A percentile compares a stretch with the other conserved stretches of the same genome.
phyloP scores from a whole-genome alignment of 495 filamentous ascomycete species.

The Penicillium chermesinum region DNA sequence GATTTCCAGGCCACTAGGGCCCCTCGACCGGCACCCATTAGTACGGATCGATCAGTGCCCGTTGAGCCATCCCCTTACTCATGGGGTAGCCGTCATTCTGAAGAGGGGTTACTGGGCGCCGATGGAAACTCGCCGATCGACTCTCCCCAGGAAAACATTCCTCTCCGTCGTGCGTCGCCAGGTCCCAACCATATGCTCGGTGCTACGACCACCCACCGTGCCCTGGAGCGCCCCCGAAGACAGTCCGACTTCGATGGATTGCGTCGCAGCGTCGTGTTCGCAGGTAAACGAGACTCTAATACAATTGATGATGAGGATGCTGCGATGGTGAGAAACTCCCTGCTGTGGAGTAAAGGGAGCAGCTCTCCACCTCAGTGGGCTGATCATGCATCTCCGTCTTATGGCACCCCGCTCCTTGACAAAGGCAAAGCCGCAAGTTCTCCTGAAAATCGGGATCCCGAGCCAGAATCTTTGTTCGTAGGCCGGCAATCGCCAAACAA shows the following conservation, averaged over 20 bases:
- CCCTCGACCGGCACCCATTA: constrained; percentile 49
- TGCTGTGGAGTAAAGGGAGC: constrained; percentile 37
- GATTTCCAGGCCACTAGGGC: constrained; percentile 17
- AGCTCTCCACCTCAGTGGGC: constrained; percentile 29
- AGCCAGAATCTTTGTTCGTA: constrained; percentile 17
- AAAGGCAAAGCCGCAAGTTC: constrained; percentile 17
- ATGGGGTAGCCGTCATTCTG: constrained; percentile 62
- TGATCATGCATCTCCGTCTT: constrained; percentile 22
- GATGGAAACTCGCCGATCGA: constrained; percentile 5
- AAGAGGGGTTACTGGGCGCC: constrained; percentile 53
- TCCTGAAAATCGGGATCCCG: constrained; percentile 9
- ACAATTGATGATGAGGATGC: constrained; percentile 64
- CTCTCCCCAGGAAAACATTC: constrained; percentile 9
- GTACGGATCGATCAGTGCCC: constrained; percentile 50
- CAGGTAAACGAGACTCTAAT: constrained; percentile 40
- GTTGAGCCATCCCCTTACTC: constrained; percentile 60
- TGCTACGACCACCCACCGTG: constrained; percentile 35
- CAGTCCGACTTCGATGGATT: constrained; percentile 33
- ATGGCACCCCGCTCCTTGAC: constrained; percentile 48
- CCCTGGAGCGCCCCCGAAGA: constrained; percentile 26
- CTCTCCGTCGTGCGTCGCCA: constrained; percentile 17
- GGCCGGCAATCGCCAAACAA: constrained; percentile 22
- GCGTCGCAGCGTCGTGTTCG: constrained; percentile 43
- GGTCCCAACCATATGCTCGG: constrained; percentile 18
- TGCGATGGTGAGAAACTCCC: constrained; percentile 57